Base-by-base conservation (phyloP, 106 monocot species). In the Chionographis japonica region DNA sequence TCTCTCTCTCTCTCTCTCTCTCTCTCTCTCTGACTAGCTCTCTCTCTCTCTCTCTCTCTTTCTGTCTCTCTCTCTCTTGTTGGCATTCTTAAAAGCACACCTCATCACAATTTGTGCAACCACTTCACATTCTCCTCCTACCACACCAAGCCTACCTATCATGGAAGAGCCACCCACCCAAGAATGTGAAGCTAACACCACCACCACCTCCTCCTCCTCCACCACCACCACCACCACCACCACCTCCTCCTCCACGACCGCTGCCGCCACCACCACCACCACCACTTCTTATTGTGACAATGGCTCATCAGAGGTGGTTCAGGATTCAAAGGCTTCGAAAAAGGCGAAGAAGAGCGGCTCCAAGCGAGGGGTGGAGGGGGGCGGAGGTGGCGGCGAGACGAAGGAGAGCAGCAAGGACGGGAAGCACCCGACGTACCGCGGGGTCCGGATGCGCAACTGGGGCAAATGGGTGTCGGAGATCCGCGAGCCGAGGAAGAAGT, bases 391-490 rank as follows among this genome's bases (percentile, higher is more conserved):
- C 42, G 19, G 50, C 60, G 56, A 66, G 53, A 37, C 66, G 4
- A 61, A 49, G 40, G 73, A 79, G 56, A 20, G 66, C 19, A 73
- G 64, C 58, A 74, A 64, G 15, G 88, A 83, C 4, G 78, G 61
- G 16, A 79, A 80, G 59, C 88, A 76, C 53, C 82, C 80, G 36
- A 71, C 63, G 8, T 92, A 88, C 83, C 72, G 83, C 42, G 88
- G 92, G 4, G 88, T 92, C 39, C 80, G 92, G 20, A 92, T 83
- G 88, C 85, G 92, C 40, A 89, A 71, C 20, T 93, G 93, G 89
- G 93, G 93, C 6, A 83, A 83, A 52, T 93, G 93, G 93, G 92
- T 92, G 36, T 92, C 92, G 2, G 92, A 92, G 63, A 92, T 92
- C 56, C 77, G 92, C 16, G 92, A 92, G 75, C 92, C 92, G 37